Conservation (phyloP, 441 rosid genomes). For the Pelargonium fulgidum region DNA sequence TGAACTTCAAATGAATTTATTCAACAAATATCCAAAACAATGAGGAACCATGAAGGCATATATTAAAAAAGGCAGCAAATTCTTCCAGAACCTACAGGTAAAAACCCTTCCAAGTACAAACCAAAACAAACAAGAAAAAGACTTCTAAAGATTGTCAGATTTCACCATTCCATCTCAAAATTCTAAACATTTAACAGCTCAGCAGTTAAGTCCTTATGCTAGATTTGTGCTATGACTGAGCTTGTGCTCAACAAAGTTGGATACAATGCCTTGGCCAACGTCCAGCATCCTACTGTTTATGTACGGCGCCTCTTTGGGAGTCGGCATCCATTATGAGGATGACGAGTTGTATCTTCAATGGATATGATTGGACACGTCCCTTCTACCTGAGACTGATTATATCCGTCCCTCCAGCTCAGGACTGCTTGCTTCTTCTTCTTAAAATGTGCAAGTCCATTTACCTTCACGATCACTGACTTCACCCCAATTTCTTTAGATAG, state of each 20-base stretch:
- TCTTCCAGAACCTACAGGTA: not conserved
- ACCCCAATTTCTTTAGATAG: slow-evolving; percentile 52
- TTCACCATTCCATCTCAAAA: not conserved
- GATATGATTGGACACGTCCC: slow-evolving; percentile 49
- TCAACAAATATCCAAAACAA: too few species aligned
- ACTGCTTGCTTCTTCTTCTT: slow-evolving; percentile 72
- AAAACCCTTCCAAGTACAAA: not conserved
- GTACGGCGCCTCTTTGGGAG: slow-evolving; percentile 67
- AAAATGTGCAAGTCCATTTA: slow-evolving; percentile 65
- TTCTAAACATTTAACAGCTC: not conserved
- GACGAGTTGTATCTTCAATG: slow-evolving; percentile 74
- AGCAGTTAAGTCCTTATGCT: not conserved
- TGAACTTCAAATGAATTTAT: too few species aligned
- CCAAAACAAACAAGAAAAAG: not conserved
- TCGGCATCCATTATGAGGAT: slow-evolving; percentile 77
- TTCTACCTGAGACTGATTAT: slow-evolving; percentile 30
- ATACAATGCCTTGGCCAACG: too few species aligned
- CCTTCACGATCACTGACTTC: slow-evolving; percentile 70
- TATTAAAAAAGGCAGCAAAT: not conserved
- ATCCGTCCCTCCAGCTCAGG: slow-evolving; percentile 67
- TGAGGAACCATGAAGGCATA: not conserved
- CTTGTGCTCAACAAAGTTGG: not conserved
- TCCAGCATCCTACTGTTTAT: slow-evolving; percentile 20
- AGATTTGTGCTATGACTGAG: slow-evolving; percentile 1
- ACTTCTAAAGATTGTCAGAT: not conserved